These are phyloP conservation scores for Adansonia rubrostipa DNA, from an alignment of 441 rosid species.

Conservation along the genomic window DNA sequence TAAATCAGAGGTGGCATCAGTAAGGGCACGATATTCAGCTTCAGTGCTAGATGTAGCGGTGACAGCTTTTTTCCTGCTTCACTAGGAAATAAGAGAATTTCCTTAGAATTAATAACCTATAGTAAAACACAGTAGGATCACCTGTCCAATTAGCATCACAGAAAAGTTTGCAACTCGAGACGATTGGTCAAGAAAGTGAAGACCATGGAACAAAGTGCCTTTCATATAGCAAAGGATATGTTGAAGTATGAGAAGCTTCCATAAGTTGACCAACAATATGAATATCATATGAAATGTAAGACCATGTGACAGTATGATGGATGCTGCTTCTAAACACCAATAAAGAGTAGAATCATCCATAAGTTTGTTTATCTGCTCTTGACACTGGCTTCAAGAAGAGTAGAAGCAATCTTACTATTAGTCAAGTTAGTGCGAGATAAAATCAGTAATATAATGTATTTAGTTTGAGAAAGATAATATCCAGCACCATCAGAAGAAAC, in stretches of 20 bases:
- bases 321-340: too few species aligned
- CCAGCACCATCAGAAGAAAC: too few species aligned
- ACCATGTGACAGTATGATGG: neutral
- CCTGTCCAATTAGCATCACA: neutral
- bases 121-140: neutral
- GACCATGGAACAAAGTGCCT: neutral
- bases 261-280: neutral
- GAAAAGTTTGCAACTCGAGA: neutral
- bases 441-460: too few species aligned
- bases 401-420: too few species aligned
- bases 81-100: neutral
- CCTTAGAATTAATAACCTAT: neutral
- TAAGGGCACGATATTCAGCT: neutral
- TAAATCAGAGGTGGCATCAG: neutral
- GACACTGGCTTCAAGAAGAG: too few species aligned
- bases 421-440: too few species aligned
- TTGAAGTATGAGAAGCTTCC: conserved; percentile 1
- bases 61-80: neutral
- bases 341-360: too few species aligned
- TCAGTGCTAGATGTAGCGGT: neutral
- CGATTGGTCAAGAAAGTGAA: neutral
- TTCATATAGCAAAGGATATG: neutral
- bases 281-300: neutral
- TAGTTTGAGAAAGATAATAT: too few species aligned
- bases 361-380: too few species aligned